Evolutionary conservation across 1,284 basidiomycete species (phyloP).

Genomic region (Rhizopogon parksii): DNA sequence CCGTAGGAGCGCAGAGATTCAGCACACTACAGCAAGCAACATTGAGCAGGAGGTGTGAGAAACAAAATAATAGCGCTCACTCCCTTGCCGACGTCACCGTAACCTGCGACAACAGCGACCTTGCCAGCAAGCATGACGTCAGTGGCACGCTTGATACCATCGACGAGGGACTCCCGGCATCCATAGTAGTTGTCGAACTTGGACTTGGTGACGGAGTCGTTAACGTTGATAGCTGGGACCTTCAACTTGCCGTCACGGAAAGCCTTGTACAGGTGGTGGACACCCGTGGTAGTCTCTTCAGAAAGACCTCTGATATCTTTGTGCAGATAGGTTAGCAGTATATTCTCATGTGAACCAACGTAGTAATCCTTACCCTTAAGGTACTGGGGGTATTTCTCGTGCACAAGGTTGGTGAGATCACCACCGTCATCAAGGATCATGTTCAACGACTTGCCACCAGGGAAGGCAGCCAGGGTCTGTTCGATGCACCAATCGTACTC

Average conservation of each 20-base stretch:
- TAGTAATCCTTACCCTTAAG: conserved; percentile 48
- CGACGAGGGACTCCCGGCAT: conserved; percentile 98
- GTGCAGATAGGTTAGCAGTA: conserved; percentile 7
- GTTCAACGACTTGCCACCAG: conserved; percentile 80
- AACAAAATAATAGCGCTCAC: conserved; percentile 42
- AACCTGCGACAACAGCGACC: conserved; percentile 97
- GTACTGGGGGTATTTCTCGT: conserved; percentile 93
- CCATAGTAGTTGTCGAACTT: conserved; percentile 98
- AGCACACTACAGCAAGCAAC: conserved; percentile 64
- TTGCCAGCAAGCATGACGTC: conserved; percentile 99
- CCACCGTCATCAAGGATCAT: conserved; percentile 99
- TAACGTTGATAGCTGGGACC: conserved; percentile 99
- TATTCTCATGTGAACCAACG: neutral
- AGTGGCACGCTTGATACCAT: conserved; percentile 99
- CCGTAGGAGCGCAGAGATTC: conserved; percentile 97
- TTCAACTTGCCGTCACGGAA: conserved; percentile 95
- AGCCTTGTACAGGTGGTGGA: conserved; percentile 98
- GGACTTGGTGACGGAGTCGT: conserved; percentile 99
- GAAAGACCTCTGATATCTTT: conserved; percentile 87
- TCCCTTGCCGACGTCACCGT: conserved; percentile 98
- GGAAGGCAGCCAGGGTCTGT: conserved; percentile 85
- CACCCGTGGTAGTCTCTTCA: conserved; percentile 99
- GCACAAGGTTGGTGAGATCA: conserved; percentile 92
- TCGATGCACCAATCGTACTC: conserved; percentile 99
- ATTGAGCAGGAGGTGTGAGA: conserved; percentile 1